Base-by-base conservation (phyloP, 2,329 filamentous ascomycete genomes). In the Colletotrichum falcatum region DNA sequence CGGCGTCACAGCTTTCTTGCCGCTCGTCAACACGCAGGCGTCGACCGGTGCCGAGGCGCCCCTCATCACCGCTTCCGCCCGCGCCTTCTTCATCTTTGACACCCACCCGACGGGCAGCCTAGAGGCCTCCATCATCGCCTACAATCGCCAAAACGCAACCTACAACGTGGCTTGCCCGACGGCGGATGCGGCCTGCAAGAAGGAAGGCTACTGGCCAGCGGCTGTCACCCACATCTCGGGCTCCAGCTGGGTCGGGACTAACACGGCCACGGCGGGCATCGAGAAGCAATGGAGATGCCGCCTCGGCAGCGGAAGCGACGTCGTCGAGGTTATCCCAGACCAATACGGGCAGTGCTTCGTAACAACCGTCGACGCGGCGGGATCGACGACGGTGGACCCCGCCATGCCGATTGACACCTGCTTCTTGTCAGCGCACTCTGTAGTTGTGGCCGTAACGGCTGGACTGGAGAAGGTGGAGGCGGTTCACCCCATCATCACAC, bases 51-150 rank as follows among this genome's bases (percentile, higher is more conserved):
- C 16, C 7, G 30, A 39, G 20, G 39, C 55, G 14, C 56, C 44
- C 12, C 33, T 18, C 35, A 37, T 68, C 5, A 68, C 51, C 26
- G 30, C 65, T 14, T 66, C 63, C 26, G 63, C 65, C 30, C 65
- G 68, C 26, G 2, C 16, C 7, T 68, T 71, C 58, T 67, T 68
- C 51, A 53, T 68, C 37, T 68, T 61, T 28, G 68, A 68, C 58
- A 62, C 64, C 6, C 51, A 54, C 46, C 68, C 64, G 12, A 66
- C 62, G n/a, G 58, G 51, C 53, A 58, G 51, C 23, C 42, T 71
- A 28, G 68, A 71, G 26, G 68, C 49, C n/a, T 71, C 68, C 42
- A 26, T 71, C 58, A 51, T 71, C 44, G 30, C 46, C 16, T 59
- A 56, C 56, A 42, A 66, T 26, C 20, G 30, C 1, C 8, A 26